Evolutionary conservation across 2,329 filamentous ascomycete genomes (phyloP).

Genomic region (Pseudocercospora macadamiae): DNA sequence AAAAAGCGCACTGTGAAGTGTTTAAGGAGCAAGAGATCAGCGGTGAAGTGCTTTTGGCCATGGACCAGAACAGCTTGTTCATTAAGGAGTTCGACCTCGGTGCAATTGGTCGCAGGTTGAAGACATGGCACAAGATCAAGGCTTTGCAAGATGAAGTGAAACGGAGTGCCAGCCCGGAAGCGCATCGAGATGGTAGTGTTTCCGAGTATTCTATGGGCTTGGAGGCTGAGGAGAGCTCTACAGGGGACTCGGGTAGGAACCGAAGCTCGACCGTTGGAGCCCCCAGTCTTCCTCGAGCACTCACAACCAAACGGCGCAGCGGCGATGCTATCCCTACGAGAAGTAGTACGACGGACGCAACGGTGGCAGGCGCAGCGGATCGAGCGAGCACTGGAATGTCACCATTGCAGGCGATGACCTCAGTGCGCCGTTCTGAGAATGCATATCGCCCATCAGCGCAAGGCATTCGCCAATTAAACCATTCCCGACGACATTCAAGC

Average conservation of each 20-base stretch:
- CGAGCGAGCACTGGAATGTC: constrained; percentile 32
- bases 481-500: constrained; percentile 84
- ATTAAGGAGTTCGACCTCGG: constrained; percentile 95
- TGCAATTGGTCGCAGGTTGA: constrained; percentile 83
- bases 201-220: constrained; percentile 47
- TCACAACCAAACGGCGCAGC: constrained; percentile 27
- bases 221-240: constrained; percentile 42
- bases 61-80: constrained; percentile 94
- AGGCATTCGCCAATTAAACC: constrained; percentile 60
- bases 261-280: constrained; percentile 48
- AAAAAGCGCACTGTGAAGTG: constrained; percentile 87
- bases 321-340: constrained; percentile 17
- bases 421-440: constrained; percentile 37
- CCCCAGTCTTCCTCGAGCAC: constrained; percentile 22
- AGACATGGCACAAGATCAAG: constrained; percentile 97
- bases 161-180: constrained; percentile 52
- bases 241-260: constrained; percentile 48
- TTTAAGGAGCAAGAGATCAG: constrained; percentile 96
- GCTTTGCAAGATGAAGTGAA: constrained; percentile 84
- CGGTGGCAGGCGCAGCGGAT: constrained; percentile 28
- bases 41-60: constrained; percentile 87
- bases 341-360: constrained; percentile 19
- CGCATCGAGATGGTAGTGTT: constrained; percentile 37
- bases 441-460: constrained; percentile 40
- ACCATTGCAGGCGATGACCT: constrained; percentile 37